Conservation (phyloP, 106 monocot species). For the Chionographis japonica region DNA sequence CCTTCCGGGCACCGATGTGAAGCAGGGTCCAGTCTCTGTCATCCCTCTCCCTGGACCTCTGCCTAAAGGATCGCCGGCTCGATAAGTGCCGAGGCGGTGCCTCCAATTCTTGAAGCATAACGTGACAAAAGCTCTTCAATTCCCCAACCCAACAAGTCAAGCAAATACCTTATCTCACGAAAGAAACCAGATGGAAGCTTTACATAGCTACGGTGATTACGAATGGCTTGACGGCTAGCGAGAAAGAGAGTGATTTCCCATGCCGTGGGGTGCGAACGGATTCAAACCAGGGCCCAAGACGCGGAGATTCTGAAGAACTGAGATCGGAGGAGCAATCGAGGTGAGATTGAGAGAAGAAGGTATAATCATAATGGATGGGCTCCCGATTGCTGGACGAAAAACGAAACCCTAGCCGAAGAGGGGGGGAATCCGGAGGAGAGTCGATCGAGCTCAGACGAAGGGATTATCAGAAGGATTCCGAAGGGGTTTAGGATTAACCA, state of each 20-base stretch:
- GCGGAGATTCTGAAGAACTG: conserved; percentile 39
- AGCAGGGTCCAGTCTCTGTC: conserved; percentile 70
- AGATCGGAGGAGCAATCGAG: conserved; percentile 7
- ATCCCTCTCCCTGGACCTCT: conserved; percentile 32
- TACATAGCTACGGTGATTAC: not conserved
- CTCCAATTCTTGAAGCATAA: conserved; percentile 28
- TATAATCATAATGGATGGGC: too few relatives aligned
- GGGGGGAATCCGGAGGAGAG: too few relatives aligned
- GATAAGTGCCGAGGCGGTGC: conserved; percentile 10
- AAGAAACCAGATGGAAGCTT: not conserved
- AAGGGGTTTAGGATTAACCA: too few relatives aligned
- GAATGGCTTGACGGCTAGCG: conserved; percentile 26
- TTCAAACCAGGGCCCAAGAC: conserved; percentile 73
- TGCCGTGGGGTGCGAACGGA: conserved; percentile 70
- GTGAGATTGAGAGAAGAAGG: too few relatives aligned
- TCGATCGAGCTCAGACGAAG: too few relatives aligned
- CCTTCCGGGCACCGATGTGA: conserved; percentile 58
- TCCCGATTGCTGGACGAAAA: too few relatives aligned
- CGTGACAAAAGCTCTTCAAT: not conserved
- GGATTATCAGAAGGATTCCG: too few relatives aligned
- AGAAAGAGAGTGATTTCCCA: conserved; percentile 48
- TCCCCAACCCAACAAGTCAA: not conserved
- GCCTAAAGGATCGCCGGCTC: conserved; percentile 26
- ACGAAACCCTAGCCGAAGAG: too few relatives aligned
- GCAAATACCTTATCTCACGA: not conserved